These are phyloP conservation scores for Anthracocystis setariae DNA, from an alignment of 1,284 basidiomycete species.

Conservation along the genomic window DNA sequence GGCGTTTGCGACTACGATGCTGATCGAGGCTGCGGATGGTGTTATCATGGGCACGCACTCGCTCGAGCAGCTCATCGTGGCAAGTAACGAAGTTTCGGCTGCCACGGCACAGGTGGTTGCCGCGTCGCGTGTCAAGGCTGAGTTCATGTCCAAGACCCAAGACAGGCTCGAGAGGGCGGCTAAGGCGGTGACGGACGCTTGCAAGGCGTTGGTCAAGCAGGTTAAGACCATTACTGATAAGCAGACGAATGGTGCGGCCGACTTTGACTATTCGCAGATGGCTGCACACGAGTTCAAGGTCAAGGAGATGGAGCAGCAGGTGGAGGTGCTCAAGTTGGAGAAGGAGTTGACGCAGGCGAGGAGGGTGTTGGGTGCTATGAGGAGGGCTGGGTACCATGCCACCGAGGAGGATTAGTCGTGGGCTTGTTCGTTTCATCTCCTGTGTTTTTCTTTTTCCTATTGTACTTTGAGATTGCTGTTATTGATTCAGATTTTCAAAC, in stretches of 20 bases:
- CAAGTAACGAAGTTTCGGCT: slow-evolving; percentile 96
- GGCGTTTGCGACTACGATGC: slow-evolving; percentile 93
- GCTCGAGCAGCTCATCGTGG: slow-evolving; percentile 97
- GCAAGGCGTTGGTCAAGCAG: slow-evolving; percentile 93
- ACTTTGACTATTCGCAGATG: slow-evolving; percentile 90
- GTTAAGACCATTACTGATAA: slow-evolving; percentile 93
- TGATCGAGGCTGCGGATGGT: slow-evolving; percentile 97
- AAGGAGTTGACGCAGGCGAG: slow-evolving; percentile 79
- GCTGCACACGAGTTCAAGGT: slow-evolving; percentile 94
- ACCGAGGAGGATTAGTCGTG: slow-evolving; percentile 53
- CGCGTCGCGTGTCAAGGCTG: slow-evolving; percentile 96
- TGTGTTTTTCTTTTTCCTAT: not conserved
- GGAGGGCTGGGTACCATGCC: slow-evolving; percentile 64
- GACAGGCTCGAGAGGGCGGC: slow-evolving; percentile 94
- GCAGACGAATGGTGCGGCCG: slow-evolving; percentile 78
- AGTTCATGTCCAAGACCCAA: slow-evolving; percentile 98
- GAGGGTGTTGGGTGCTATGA: slow-evolving; percentile 64
- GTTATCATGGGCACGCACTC: slow-evolving; percentile 96
- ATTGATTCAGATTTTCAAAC: not conserved
- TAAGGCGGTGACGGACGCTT: slow-evolving; percentile 98
- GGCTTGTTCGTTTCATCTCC: not conserved
- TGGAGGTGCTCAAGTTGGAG: slow-evolving; percentile 94
- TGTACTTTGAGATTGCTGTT: slow-evolving; percentile 2
- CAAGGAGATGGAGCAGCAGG: slow-evolving; percentile 91
- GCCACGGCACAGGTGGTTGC: slow-evolving; percentile 98